A percentile compares a stretch with the other conserved stretches of the same genome.
Evolutionary conservation across 2,329 filamentous ascomycete species (phyloP).

Genomic region (Aureobasidium zeae): DNA sequence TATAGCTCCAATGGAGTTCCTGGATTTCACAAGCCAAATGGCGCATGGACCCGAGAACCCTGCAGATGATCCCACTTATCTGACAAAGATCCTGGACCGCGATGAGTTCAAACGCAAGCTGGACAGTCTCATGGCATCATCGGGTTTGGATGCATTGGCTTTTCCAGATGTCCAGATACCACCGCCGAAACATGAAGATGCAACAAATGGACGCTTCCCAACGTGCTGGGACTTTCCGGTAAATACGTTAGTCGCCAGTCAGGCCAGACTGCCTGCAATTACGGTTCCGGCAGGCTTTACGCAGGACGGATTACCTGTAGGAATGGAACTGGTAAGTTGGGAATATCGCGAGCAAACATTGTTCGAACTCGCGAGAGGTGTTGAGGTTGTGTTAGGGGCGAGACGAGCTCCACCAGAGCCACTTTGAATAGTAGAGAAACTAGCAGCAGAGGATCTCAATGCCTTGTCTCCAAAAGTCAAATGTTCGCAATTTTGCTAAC

Average conservation of each 20-base stretch:
- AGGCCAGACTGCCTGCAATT: not conserved
- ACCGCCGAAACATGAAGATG: constrained; percentile 3
- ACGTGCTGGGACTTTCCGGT: not conserved
- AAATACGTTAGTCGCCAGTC: constrained; percentile 4
- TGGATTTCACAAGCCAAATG: not conserved
- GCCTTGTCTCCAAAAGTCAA: no score
- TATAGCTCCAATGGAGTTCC: not conserved
- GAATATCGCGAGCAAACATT: constrained; percentile 1
- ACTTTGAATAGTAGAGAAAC: not conserved
- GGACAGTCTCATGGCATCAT: not conserved
- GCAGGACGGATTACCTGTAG: not conserved
- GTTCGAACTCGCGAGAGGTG: not conserved
- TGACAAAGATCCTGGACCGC: not conserved
- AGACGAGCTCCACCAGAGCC: not conserved
- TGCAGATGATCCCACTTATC: not conserved
- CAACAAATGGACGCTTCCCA: not conserved
- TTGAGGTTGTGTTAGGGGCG: not conserved
- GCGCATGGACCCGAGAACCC: not conserved
- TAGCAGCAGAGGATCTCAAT: no score
- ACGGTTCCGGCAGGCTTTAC: constrained; percentile 7
- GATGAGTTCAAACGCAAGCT: not conserved
- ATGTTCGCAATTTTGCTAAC: no score
- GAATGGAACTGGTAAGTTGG: constrained; percentile 4
- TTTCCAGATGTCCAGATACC: constrained; percentile 10
- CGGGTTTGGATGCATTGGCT: not conserved